Conservation (phyloP, 352 stramenopile species). For the Globisporangium spiculum region DNA sequence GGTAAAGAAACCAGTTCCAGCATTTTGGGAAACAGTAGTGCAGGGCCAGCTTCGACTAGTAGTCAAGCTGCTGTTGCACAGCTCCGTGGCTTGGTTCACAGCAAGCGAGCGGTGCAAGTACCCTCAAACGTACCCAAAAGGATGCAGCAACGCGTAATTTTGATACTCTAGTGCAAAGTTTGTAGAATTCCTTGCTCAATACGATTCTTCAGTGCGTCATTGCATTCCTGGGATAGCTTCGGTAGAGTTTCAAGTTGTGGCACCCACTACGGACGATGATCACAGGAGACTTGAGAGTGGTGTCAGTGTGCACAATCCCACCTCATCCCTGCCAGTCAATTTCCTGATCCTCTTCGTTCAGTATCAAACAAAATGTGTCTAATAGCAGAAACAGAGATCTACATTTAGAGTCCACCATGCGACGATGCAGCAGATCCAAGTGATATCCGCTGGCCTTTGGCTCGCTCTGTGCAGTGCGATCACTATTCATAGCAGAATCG, state of each 20-base stretch:
- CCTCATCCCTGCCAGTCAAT: too few species aligned
- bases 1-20: background rate
- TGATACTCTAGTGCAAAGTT: too few species aligned
- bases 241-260: too few species aligned
- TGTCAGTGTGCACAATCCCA: background rate
- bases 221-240: too few species aligned
- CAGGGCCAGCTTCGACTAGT: background rate
- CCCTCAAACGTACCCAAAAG: background rate
- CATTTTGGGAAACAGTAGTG: background rate
- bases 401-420: background rate
- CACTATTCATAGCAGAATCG: slow-evolving; percentile 2
- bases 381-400: background rate
- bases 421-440: background rate
- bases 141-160: too few species aligned
- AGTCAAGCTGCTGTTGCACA: background rate
- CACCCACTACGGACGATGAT: too few species aligned
- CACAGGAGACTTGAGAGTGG: too few species aligned
- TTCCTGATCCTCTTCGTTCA: background rate
- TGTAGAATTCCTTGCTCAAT: too few species aligned
- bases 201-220: too few species aligned
- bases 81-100: background rate
- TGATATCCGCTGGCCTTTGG: background rate
- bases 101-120: background rate
- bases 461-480: background rate
- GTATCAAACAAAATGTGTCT: background rate